Percentiles rank a stretch among this genome's conserved stretches.
These are phyloP conservation scores for Acacia concinna DNA, from an alignment of 331 rosid species.

Conservation along the genomic window DNA sequence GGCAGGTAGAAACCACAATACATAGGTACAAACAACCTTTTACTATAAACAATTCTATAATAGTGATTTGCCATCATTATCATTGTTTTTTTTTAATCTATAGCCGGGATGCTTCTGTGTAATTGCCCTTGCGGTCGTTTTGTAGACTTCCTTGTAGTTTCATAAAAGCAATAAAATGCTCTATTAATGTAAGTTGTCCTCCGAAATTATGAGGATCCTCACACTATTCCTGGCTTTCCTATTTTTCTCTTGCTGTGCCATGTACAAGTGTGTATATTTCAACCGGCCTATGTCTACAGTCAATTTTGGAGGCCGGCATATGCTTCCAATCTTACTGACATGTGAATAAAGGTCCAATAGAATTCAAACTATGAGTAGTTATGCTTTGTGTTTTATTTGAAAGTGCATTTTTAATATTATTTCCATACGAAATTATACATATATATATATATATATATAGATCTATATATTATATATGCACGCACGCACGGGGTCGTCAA, in stretches of 20 bases:
- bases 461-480: no score
- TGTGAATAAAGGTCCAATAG: constrained; percentile 34
- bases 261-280: no score
- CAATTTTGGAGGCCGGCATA: constrained; percentile 50
- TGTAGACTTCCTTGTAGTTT: neutral
- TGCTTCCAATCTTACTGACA: constrained; percentile 36
- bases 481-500: constrained; percentile 34
- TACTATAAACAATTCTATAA: no score
- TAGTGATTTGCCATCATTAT: no score
- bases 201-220: neutral
- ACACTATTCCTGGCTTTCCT: neutral
- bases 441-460: no score
- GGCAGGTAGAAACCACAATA: no score
- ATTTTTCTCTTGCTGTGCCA: neutral
- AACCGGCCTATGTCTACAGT: constrained; percentile 28
- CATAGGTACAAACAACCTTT: no score
- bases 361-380: constrained; percentile 22
- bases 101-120: neutral
- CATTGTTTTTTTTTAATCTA: no score
- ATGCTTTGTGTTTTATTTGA: neutral
- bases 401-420: neutral
- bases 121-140: neutral
- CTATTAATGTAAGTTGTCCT: neutral
- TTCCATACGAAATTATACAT: neutral
- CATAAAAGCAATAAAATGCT: neutral